A percentile compares a stretch with the other conserved stretches of the same genome.
phyloP scores from a whole-genome alignment of 2,329 filamentous ascomycete genomes.

The Paramyrothecium roridum region DNA sequence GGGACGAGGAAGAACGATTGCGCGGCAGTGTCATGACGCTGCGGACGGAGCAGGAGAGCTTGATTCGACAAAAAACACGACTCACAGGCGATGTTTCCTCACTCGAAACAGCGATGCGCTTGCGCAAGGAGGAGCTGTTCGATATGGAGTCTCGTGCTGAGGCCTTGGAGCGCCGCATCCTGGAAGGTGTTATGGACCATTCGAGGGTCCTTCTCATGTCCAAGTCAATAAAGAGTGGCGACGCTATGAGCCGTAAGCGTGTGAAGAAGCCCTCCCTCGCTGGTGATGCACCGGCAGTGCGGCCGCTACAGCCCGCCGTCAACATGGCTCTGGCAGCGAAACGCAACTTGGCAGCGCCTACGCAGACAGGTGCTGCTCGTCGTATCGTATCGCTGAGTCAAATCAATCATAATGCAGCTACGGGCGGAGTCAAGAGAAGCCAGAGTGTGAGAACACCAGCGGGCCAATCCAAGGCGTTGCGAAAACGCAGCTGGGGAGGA shows the following conservation, averaged over 20 bases:
- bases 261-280: constrained; percentile 34
- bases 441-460: constrained; percentile 70
- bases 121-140: constrained; percentile 86
- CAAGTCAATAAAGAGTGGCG: constrained; percentile 53
- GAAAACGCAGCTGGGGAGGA: constrained; percentile 70
- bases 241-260: constrained; percentile 59
- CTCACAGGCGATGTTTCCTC: constrained; percentile 84
- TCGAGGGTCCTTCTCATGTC: constrained; percentile 85
- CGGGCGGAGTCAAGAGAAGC: constrained; percentile 67
- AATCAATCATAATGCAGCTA: constrained; percentile 72
- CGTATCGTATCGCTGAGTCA: constrained; percentile 90
- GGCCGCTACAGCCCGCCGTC: constrained; percentile 33
- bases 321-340: constrained; percentile 53
- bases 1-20: constrained; percentile 51
- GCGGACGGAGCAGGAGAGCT: constrained; percentile 68
- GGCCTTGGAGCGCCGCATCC: constrained; percentile 82
- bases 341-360: constrained; percentile 42
- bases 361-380: constrained; percentile 57
- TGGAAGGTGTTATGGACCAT: constrained; percentile 95
- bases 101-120: constrained; percentile 82
- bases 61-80: constrained; percentile 74
- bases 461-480: constrained; percentile 37
- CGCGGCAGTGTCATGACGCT: constrained; percentile 55
- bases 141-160: constrained; percentile 90
- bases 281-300: constrained; percentile 17